phyloP scores from a whole-genome alignment of 2,329 filamentous ascomycete species.

The Ambrosiella beaveri region DNA sequence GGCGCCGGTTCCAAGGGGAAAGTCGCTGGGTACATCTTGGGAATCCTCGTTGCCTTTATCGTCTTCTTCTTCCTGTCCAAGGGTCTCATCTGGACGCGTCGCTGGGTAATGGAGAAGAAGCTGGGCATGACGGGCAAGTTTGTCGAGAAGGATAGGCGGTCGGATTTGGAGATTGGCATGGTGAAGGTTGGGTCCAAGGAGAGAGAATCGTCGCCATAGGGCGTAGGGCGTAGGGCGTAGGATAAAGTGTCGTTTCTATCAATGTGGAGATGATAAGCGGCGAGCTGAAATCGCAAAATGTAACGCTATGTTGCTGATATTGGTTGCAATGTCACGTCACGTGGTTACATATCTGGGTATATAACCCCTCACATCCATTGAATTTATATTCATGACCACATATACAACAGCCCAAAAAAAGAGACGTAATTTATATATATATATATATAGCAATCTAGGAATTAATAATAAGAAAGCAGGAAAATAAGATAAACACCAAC shows the following conservation, averaged over 20 bases:
- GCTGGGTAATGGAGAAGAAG: slow-evolving; percentile 31
- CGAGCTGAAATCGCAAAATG: too few relatives aligned
- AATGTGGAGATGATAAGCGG: background rate
- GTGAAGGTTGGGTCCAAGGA: slow-evolving; percentile 1
- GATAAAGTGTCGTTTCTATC: background rate
- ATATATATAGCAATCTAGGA: background rate
- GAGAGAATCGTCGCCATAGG: background rate
- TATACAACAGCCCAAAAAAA: too few relatives aligned
- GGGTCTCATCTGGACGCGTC: slow-evolving; percentile 32
- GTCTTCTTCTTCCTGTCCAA: slow-evolving; percentile 36
- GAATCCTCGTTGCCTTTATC: slow-evolving; percentile 34
- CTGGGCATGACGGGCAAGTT: slow-evolving; percentile 28
- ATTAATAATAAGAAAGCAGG: too few relatives aligned
- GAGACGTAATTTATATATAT: too few relatives aligned
- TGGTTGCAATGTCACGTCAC: too few relatives aligned
- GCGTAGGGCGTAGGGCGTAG: background rate
- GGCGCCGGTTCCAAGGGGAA: slow-evolving; percentile 27
- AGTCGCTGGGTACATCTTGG: slow-evolving; percentile 48
- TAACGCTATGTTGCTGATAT: too few relatives aligned
- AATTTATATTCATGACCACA: too few relatives aligned
- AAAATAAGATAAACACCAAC: background rate
- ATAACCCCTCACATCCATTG: too few relatives aligned
- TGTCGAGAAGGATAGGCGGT: slow-evolving; percentile 16
- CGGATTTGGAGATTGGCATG: slow-evolving; percentile 17
- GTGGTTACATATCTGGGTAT: too few relatives aligned